phyloP scores from a whole-genome alignment of 2,329 filamentous ascomycete species.

The Diaporthe helianthi region DNA sequence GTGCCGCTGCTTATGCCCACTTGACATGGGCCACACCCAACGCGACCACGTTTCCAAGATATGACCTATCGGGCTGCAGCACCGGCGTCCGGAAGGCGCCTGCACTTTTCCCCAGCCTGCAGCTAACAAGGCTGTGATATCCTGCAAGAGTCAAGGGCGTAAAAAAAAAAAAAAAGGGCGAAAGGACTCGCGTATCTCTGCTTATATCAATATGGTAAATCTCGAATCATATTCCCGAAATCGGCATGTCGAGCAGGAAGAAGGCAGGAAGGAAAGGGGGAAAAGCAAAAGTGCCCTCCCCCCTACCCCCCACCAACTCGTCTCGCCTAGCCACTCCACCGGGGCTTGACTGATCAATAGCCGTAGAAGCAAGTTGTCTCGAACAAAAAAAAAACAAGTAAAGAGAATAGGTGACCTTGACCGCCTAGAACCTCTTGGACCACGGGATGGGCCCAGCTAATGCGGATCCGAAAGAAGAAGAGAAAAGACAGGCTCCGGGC shows the following conservation, averaged over 20 bases:
- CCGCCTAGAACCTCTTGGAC: constrained; percentile 19
- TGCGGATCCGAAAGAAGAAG: background rate
- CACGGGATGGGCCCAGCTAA: background rate
- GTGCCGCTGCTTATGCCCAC: background rate
- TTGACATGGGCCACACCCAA: background rate
- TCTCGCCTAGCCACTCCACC: constrained; percentile 12
- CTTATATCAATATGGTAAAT: background rate
- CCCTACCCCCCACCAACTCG: background rate
- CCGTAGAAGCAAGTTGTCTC: constrained; percentile 20
- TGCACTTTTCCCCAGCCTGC: background rate
- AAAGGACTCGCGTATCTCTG: background rate
- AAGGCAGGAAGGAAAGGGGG: background rate
- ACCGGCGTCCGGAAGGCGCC: background rate
- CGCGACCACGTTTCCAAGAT: background rate
- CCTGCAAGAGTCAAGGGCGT: background rate
- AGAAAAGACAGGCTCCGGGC: background rate
- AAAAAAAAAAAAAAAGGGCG: too few relatives aligned
- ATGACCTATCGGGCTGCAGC: background rate
- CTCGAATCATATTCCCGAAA: background rate
- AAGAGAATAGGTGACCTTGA: background rate
- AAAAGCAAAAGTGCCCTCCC: background rate
- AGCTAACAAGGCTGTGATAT: background rate
- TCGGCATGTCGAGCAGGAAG: background rate
- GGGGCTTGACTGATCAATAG: background rate
- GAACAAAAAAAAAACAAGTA: too few relatives aligned